These are phyloP conservation scores for Ambrosia artemisiifolia DNA, from an alignment of 129 eudicot species.

Conservation along the genomic window DNA sequence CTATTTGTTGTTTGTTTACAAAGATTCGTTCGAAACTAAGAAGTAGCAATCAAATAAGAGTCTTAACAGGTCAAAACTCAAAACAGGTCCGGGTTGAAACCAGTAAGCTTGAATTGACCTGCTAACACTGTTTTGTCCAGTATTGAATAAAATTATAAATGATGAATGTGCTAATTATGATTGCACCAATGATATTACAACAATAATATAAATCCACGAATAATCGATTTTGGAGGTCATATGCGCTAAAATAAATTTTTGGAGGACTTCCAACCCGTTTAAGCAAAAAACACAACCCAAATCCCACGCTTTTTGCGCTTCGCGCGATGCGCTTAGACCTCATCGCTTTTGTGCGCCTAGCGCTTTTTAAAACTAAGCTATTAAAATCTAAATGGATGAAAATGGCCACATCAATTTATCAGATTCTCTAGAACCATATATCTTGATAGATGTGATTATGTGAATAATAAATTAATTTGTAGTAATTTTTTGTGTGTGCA, in stretches of 20 bases:
- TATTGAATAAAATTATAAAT: neutral
- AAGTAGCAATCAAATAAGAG: slow-evolving; percentile 11
- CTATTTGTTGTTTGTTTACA: neutral
- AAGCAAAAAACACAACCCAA: neutral
- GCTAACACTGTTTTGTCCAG: neutral
- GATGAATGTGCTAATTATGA: neutral
- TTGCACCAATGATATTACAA: neutral
- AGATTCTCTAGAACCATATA: neutral
- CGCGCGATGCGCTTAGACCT: too few species aligned
- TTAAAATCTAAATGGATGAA: neutral
- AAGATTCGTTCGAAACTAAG: neutral
- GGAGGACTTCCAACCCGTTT: neutral
- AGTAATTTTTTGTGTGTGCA: neutral
- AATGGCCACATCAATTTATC: neutral
- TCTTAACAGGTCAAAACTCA: neutral
- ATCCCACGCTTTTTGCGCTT: too few species aligned
- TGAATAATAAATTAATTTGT: neutral
- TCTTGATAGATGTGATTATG: neutral
- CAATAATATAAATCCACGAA: neutral
- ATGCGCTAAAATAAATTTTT: neutral
- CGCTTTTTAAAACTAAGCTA: too few species aligned
- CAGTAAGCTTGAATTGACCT: neutral
- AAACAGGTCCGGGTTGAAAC: neutral
- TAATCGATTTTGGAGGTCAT: neutral
- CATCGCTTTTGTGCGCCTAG: too few species aligned